Evolutionary conservation across 1,284 basidiomycete genomes (phyloP), one percentile per base, ranked within the genome.

Genomic region (Malassezia obtusa): DNA sequence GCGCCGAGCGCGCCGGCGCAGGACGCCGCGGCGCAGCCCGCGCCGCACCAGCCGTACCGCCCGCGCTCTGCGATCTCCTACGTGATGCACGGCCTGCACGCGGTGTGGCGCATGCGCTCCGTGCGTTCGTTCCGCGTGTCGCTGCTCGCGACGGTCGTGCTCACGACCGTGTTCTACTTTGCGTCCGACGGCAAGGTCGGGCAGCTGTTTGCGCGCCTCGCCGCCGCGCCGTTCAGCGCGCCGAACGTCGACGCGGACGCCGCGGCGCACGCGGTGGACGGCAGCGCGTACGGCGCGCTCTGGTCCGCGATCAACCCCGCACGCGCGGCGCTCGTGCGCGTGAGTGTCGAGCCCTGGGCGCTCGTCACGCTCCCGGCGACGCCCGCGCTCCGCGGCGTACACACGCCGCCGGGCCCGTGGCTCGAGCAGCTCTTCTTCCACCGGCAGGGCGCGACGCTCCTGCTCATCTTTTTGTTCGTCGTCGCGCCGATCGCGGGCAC

Each of bases 401-500:
- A 25, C 8, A 17, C 24, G 7, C 45, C 37, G n/a, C 36, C 53
- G 14, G 53, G 53, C 15, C 53, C 53, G 9, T 56, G 53, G 53
- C 49, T 56, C 44, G 53, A 56, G 45, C 19, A 21, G 26, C 49
- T 56, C 24, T 56, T 56, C 28, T 50, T 33, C 37, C 36, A 50
- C 32, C 48, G 53, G 33, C 53, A 49, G n/a, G 38, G 43, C n/a
- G 45, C 53, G 11, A 56, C 53, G n/a, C 30, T 56, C 19, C 47
- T 56, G 24, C 35, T 50, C 24, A 14, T 56, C 14, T 28, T 56
- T 14, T 14, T 56, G 19, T 56, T 50, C 31, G 83, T 94, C 67
- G 77, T 90, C 1, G 73, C 89, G 1, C 92, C 92, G 0, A 92
- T 94, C 67, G 80, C 82, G 2, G 79, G 79, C 1, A 92, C 89